Base-by-base conservation (phyloP, 805 yeast species). In the Kazachstania taianensis region DNA sequence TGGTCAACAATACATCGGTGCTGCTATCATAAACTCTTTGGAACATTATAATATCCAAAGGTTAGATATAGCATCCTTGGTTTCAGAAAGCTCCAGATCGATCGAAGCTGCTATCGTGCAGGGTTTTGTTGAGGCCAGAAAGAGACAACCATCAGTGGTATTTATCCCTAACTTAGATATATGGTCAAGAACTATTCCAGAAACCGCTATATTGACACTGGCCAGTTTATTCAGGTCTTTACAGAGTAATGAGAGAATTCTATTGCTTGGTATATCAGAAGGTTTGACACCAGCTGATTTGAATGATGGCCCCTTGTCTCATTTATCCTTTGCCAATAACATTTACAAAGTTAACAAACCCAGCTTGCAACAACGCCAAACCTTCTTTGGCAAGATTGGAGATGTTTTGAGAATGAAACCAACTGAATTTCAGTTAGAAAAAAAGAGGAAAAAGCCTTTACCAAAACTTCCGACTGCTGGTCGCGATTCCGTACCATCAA, bases 21-120 rank as follows among this genome's bases (percentile, higher is more conserved):
- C 86, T 2, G 96, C 97, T 0, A 65, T 87, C 7, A 63, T 89
- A 35, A 81, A 85, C 49, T 69, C 75, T 45, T 62, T 92, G 35
- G 98, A 92, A 59, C 94, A 96, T 0, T 84, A 79, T 49, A 89
- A 85, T 50, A 78, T 85, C 10, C 96, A 92, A 54, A 73, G 81
- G 1, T 65, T 92, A 28, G 98, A 92, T 53, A 62, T 92, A 39
- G 81, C 86, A 2, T 68, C 78, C 6, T 53, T 92, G 37, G 75
- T 77, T 43, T 75, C 85, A 10, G 96, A 89, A 48, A 67, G 89
- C 6, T 74, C 85, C 0, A 65, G 83, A 48, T 73, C 94, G 0
- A 78, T 89, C 1, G 98, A 92, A 55, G 80, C 84, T 50, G 70
- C 81, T 1, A 69, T 86, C 15, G 82, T 89, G 20, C 95, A 84